These are phyloP conservation scores for Hypoxylon sp. DNA, from an alignment of 2,329 filamentous ascomycete genomes.

Conservation along the genomic window DNA sequence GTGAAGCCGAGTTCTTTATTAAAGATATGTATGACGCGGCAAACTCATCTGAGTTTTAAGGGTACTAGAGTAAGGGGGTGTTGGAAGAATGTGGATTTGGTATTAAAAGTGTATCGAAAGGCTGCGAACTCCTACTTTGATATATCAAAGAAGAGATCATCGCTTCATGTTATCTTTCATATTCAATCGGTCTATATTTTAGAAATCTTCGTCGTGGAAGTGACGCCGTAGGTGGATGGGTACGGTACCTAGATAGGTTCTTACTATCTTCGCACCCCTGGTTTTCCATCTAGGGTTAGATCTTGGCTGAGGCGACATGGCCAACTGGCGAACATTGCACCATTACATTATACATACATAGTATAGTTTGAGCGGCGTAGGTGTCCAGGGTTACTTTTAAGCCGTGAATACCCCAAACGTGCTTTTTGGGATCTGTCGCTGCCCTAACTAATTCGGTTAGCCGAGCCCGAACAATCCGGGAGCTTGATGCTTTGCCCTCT, in stretches of 20 bases:
- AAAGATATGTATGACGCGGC: not conserved
- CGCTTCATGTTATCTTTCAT: not conserved
- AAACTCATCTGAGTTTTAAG: not conserved
- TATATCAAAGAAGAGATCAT: conserved; percentile 1
- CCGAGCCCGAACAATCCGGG: conserved; percentile 33
- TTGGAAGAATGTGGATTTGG: not conserved
- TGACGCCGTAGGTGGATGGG: conserved; percentile 5
- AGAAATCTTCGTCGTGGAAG: conserved; percentile 10
- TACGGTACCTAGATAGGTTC: conserved; percentile 3
- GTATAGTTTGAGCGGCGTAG: conserved; percentile 21
- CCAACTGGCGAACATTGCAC: conserved; percentile 39
- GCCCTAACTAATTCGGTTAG: conserved; percentile 43
- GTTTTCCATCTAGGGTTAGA: conserved; percentile 18
- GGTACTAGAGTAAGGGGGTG: not conserved
- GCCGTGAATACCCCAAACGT: conserved; percentile 46
- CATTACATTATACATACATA: conserved; percentile 9
- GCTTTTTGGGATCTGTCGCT: conserved; percentile 33
- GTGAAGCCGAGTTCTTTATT: conserved; percentile 1
- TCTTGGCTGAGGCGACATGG: conserved; percentile 30
- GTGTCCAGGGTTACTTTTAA: conserved; percentile 44
- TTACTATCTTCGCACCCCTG: conserved; percentile 28
- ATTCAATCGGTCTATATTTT: not conserved
- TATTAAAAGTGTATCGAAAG: not conserved
- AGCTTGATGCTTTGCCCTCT: conserved; percentile 17
- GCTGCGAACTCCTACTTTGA: not conserved